Evolutionary conservation across 805 yeast species (phyloP), one percentile per base, ranked within the genome.

Genomic region (Pichia kluyveri): DNA sequence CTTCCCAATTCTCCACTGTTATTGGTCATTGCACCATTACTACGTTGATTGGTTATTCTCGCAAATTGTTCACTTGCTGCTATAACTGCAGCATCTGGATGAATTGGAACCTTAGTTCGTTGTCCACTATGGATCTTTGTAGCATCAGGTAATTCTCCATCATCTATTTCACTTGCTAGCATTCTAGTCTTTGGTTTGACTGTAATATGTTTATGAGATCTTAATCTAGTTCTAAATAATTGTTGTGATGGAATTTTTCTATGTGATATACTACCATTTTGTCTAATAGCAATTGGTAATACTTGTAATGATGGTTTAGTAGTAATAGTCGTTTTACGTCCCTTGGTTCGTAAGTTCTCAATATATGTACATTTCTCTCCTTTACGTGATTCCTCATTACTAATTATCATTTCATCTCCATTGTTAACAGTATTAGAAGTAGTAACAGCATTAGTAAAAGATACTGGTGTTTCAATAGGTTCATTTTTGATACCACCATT

Each of bases 91-190:
- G 69, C 65, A 44, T 63, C 67, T 5, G 68, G 65, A 43, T 62
- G 62, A 7, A 57, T 51, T 4, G 67, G 67, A 18, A 56, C 50
- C 48, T 57, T 63, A 5, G 66, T 61, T 40, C 54, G 56, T 3
- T 58, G 60, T 10, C 50, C 50, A 1, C 56, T 48, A 44, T 63
- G 67, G 15, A 65, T 55, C 48, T 57, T 48, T 17, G 59, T 63
- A 14, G 68, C 65, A 49, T 64, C 66, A 1, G 68, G 68, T 30
- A 63, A 49, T 49, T 79, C 86, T 34, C 71, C 77, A 47, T 83
- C 87, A 52, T 82, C 90, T 37, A 84, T 81, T 60, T 84, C 93
- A 26, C 83, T 76, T 2, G 90, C 91, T 51, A 85, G 68, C 64
- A 84, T 70, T 43, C 93, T 71, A 53, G 83, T 71, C 42, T 87